Conservation (phyloP, 2,329 filamentous ascomycete species). For the Aureobasidium lini region DNA sequence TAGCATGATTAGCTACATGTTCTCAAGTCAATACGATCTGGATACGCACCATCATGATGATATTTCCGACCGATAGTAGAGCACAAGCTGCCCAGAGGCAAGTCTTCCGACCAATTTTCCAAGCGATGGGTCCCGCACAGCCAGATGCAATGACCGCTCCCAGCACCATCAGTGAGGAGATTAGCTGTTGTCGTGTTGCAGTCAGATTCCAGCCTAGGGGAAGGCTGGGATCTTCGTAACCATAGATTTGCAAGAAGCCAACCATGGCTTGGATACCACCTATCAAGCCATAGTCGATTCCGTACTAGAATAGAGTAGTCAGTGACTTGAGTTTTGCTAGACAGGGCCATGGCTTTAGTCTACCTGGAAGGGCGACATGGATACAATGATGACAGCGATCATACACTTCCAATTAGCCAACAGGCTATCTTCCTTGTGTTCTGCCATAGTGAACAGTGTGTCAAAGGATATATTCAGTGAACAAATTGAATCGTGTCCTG, state of each 20-base stretch:
- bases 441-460: not conserved
- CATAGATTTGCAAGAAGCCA: slow-evolving; percentile 38
- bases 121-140: slow-evolving; percentile 33
- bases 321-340: not conserved
- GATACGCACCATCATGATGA: slow-evolving; percentile 50
- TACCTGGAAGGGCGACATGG: slow-evolving; percentile 40
- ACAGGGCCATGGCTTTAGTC: not conserved
- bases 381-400: slow-evolving; percentile 41
- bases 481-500: no score
- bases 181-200: slow-evolving; percentile 37
- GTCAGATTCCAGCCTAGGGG: slow-evolving; percentile 28
- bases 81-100: slow-evolving; percentile 43
- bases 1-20: not conserved
- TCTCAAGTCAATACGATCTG: not conserved
- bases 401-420: slow-evolving; percentile 39
- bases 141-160: slow-evolving; percentile 39
- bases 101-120: slow-evolving; percentile 36
- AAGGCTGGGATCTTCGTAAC: slow-evolving; percentile 23
- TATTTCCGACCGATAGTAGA: slow-evolving; percentile 44
- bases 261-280: slow-evolving; percentile 46
- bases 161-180: slow-evolving; percentile 40
- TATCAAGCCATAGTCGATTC: slow-evolving; percentile 46
- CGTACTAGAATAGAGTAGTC: slow-evolving; percentile 31
- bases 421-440: not conserved
- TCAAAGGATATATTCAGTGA: not conserved